These are phyloP conservation scores for Syncephalastrum contaminatum DNA, from an alignment of 371 early-diverging fungal species.

Conservation along the genomic window DNA sequence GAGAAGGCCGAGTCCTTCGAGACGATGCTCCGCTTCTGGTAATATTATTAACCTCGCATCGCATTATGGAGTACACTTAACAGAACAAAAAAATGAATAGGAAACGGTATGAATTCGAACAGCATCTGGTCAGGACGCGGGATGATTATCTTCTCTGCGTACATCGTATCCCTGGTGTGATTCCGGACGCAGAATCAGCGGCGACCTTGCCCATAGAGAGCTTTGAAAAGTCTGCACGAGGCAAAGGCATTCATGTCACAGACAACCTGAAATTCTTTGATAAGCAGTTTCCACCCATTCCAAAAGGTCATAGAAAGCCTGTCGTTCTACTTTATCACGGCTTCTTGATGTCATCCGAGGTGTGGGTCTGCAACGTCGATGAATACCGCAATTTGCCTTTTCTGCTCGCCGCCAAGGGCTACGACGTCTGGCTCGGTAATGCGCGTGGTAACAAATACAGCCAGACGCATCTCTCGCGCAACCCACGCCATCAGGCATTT, in stretches of 20 bases:
- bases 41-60: slow-evolving; percentile 7
- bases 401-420: slow-evolving; percentile 77
- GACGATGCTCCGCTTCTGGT: slow-evolving; percentile 70
- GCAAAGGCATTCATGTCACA: slow-evolving; percentile 26
- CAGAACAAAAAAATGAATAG: too few relatives aligned
- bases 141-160: slow-evolving; percentile 90
- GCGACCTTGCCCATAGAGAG: slow-evolving; percentile 7
- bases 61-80: too few relatives aligned
- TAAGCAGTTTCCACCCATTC: slow-evolving; percentile 13
- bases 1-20: slow-evolving; percentile 64
- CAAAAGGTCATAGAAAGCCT: slow-evolving; percentile 52
- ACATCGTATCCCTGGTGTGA: slow-evolving; percentile 73
- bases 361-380: slow-evolving; percentile 85
- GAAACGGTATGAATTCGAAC: slow-evolving; percentile 71
- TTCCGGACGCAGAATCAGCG: slow-evolving; percentile 2
- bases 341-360: slow-evolving; percentile 91
- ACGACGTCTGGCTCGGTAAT: slow-evolving; percentile 98
- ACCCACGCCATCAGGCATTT: slow-evolving; percentile 69
- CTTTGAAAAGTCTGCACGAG: slow-evolving; percentile 1
- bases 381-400: slow-evolving; percentile 69
- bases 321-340: slow-evolving; percentile 95
- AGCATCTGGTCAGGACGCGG: slow-evolving; percentile 82
- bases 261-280: slow-evolving; percentile 37
- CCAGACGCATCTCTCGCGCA: slow-evolving; percentile 75
- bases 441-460: slow-evolving; percentile 96